Base-by-base conservation (phyloP, 345 rosid species). In the Chamaenerion angustifolium region DNA sequence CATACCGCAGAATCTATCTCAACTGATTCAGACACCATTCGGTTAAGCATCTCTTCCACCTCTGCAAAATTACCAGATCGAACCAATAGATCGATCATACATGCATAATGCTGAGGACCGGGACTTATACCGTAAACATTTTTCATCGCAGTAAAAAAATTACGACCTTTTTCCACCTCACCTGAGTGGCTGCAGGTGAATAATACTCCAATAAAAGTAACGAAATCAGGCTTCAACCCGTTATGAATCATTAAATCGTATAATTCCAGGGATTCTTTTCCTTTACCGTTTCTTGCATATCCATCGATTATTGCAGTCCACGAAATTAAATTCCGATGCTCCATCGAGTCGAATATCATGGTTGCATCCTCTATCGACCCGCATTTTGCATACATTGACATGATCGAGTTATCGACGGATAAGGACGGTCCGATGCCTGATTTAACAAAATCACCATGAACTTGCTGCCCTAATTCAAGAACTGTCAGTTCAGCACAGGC, bases 161-260 rank as follows among this genome's bases (percentile, higher is more conserved):
- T 25, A 48, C 68, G 68, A 46, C 83, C 87, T 21, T 71, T 74
- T 56, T 75, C 85, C 50, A 63, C 52, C 43, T 79, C 79, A 62
- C 89, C 95, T 0, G 81, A 76, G 68, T 90, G 98, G 66, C 95
- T 83, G 64, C 98, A 86, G 58, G 96, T 88, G 62, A 90, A 90
- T 63, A 86, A 63, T 72, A 90, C 48, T 48, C 98, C 98, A 11
- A 90, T 75, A 56, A 86, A 90, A 46, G 95, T 76, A 16, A 90
- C 56, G 63, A 56, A 81, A 62, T 90, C 95, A 1, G 98, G 96
- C 56, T 61, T 72, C 62, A 62, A 61, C 10, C 89, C 89, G 46
- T 60, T 58, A 12, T 60, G 73, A 47, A 86, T 60, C 98, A 90
- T 90, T 62, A 60, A 51, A 51, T 71, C 66, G 51, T 86, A 90